Evolutionary conservation across 2,329 filamentous ascomycete genomes (phyloP), one percentile per base, ranked within the genome.

Genomic region (Diaporthe longicolla): DNA sequence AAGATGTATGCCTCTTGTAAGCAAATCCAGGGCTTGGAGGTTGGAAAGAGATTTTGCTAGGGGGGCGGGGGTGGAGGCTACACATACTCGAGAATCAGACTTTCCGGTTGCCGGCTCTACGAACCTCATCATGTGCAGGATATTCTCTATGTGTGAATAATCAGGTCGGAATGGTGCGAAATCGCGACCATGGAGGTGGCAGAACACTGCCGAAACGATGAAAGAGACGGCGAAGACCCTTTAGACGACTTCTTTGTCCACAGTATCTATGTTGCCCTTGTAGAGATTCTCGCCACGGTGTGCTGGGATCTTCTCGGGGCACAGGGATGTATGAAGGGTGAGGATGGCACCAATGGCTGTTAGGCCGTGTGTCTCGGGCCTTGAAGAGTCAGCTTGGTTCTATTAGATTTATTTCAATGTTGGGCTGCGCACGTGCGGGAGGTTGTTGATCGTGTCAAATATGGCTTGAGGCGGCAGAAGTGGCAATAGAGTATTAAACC

Each of bases 81-180:
- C 45, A 21, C 63, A 15, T 54, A 68, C 48, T 21, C 63, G n/a
- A 54, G 45, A n/a, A 21, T 68, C 63, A n/a, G 63, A 48, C 48
- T 13, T 32, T 19, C 48, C 45, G 9, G 48, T 54, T 10, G 21
- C 48, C 35, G 32, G 21, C 0, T 68, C 32, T n/a, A 68, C 32
- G 1, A 68, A 40, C 2, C 63, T 40, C 63, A 68, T 68, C 63
- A 66, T 66, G 63, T 40, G 63, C 8, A 68, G 48, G n/a, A 54
- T 54, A n/a, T 68, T 68, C 63, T 68, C 63, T 19, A 54, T n/a
- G n/a, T 68, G 54, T 1, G 63, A 54, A n/a, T 68, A 68, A 11
- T 13, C 0, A 50, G 32, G 15, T 3, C 37, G n/a, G 15, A 48
- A 48, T 5, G 48, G 63, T 8, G 48, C 32, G n/a, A 68, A 68